phyloP scores from a whole-genome alignment of 345 rosid species.

The Eucalyptus brandiana region DNA sequence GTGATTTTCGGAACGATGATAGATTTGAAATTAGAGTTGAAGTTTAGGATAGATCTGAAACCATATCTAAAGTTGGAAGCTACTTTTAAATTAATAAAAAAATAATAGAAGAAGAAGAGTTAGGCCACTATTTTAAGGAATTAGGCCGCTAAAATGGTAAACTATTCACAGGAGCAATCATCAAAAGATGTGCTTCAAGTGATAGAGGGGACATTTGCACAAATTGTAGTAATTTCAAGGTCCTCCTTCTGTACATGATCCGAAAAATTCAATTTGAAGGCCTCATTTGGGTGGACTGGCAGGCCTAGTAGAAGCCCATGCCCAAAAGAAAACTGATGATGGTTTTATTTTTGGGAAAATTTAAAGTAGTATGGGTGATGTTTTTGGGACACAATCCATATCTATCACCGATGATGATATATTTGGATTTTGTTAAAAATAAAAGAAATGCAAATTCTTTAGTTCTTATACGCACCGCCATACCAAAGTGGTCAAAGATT shows the following conservation, averaged over 20 bases:
- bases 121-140: too few species aligned
- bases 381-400: neutral
- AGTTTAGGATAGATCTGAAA: neutral
- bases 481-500: neutral
- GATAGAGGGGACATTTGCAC: neutral
- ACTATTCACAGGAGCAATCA: neutral
- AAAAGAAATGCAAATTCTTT: neutral
- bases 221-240: neutral
- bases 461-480: neutral
- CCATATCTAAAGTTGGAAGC: neutral
- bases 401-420: neutral
- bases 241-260: neutral
- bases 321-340: neutral
- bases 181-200: neutral
- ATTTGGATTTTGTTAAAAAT: neutral
- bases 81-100: too few species aligned
- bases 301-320: neutral
- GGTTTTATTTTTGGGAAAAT: neutral
- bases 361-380: neutral
- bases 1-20: neutral
- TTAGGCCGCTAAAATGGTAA: neutral
- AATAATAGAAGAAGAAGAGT: too few species aligned
- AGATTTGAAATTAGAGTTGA: neutral
- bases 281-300: neutral
- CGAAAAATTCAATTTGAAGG: neutral